Base-by-base conservation (phyloP, 306 rosid genomes). In the Alnus rubra region DNA sequence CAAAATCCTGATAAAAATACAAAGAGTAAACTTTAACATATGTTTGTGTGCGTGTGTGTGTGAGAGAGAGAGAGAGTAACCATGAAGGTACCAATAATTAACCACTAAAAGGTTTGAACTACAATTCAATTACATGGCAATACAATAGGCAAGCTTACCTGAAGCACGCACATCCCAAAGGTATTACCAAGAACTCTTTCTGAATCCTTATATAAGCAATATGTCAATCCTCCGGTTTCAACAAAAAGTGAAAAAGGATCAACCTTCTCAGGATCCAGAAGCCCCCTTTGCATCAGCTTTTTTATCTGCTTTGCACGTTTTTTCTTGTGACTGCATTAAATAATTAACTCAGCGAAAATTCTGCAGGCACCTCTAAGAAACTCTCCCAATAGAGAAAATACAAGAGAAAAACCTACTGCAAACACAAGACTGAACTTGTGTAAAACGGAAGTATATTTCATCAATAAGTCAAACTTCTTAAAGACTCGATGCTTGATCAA, bases 91-190 rank as follows among this genome's bases (percentile, higher is more conserved):
- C 50, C 53, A 60, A 59, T 75, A 31, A 78, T 48, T 56, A 79
- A 81, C 28, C 30, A 79, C 53, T 45, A 0, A 30, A 31, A 31
- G 58, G 62, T 65, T 33, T 65, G 19, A 67, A 19, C 11, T 5
- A 76, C 18, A 45, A 74, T 51, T 67, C 45, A 69, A 74, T 14
- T 11, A 73, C n/a, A 6, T 12, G 30, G 15, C 28, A 4, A 30
- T 15, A 55, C 15, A 49, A 58, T 28, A 7, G 15, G 48, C 44
- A 67, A 63, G 69, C 51, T 67, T 85, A 95, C 98, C 98, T 95
- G 97, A 74, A 95, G 98, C 77, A 93, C 78, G 70, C 99, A 95
- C 99, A 95, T 95, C 69, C 99, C 97, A 76, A 84, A 95, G 33
- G 99, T 95, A 79, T 92, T 91, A 58, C 99, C 99, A 44, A 95